phyloP scores from a whole-genome alignment of 768 basidiomycete species.

The Crucibulum laeve region DNA sequence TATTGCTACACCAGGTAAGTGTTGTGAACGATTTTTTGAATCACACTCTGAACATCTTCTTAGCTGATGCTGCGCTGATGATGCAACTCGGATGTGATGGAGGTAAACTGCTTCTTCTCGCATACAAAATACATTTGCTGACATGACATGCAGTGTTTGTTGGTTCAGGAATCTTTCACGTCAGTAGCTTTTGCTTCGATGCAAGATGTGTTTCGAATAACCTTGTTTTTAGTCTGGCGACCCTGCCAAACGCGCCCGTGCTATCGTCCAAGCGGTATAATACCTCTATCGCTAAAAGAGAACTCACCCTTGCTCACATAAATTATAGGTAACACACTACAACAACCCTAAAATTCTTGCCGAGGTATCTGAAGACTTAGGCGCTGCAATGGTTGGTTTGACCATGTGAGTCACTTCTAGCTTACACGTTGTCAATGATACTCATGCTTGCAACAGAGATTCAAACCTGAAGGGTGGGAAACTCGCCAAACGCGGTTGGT shows the following conservation, averaged over 20 bases:
- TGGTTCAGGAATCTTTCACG: slow-evolving; percentile 96
- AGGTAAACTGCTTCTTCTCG: slow-evolving; percentile 45
- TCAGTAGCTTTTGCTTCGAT: slow-evolving; percentile 27
- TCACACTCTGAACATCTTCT: neutral
- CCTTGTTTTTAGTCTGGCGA: slow-evolving; percentile 65
- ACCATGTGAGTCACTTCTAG: slow-evolving; percentile 60
- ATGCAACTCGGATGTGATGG: slow-evolving; percentile 98
- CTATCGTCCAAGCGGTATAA: slow-evolving; percentile 90
- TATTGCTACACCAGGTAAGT: slow-evolving; percentile 81
- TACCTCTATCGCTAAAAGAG: slow-evolving; percentile 2
- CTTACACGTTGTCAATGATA: slow-evolving; percentile 1
- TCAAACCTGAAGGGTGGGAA: slow-evolving; percentile 67
- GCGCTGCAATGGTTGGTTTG: slow-evolving; percentile 90
- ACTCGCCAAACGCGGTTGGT: slow-evolving; percentile 67
- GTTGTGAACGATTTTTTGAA: neutral
- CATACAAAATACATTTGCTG: neutral
- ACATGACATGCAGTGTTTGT: slow-evolving; percentile 71
- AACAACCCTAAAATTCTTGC: slow-evolving; percentile 92
- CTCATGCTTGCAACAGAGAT: slow-evolving; percentile 37
- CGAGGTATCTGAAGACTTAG: slow-evolving; percentile 85
- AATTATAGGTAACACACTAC: slow-evolving; percentile 79
- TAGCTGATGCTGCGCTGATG: slow-evolving; percentile 95
- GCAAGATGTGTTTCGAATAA: neutral
- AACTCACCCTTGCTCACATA: slow-evolving; percentile 2
- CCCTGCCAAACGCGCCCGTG: slow-evolving; percentile 89